Conservation (phyloP, 768 basidiomycete species). For the Royoungia palumana region DNA sequence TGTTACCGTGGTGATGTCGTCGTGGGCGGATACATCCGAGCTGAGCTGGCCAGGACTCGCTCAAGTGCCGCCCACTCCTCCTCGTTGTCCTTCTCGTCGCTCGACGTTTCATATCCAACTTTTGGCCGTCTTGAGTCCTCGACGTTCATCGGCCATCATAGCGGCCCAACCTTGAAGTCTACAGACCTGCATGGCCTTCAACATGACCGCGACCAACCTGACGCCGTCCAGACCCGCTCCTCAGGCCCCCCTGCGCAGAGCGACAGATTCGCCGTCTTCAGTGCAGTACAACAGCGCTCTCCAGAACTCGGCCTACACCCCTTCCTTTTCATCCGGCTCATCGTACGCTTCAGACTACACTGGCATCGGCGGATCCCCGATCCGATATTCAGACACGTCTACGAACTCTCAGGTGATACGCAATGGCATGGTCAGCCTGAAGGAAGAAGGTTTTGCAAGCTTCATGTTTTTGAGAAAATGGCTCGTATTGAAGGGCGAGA, state of each 20-base stretch:
- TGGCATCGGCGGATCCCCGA: slow-evolving; percentile 80
- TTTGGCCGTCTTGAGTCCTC: no score
- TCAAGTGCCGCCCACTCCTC: not conserved
- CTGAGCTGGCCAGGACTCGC: slow-evolving; percentile 4
- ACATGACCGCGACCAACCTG: slow-evolving; percentile 53
- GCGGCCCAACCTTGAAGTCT: slow-evolving; percentile 2
- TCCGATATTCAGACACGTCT: slow-evolving; percentile 41
- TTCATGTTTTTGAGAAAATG: slow-evolving; percentile 92
- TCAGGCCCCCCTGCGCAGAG: slow-evolving; percentile 56
- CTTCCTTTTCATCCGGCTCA: slow-evolving; percentile 56
- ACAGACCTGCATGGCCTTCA: slow-evolving; percentile 42
- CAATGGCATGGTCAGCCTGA: slow-evolving; percentile 75
- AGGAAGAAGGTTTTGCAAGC: slow-evolving; percentile 91
- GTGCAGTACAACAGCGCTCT: slow-evolving; percentile 39
- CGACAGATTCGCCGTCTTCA: slow-evolving; percentile 34
- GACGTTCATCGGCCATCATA: slow-evolving; percentile 8
- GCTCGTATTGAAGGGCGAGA: slow-evolving; percentile 79
- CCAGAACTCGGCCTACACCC: slow-evolving; percentile 54
- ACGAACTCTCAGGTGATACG: slow-evolving; percentile 51
- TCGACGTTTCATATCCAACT: not conserved
- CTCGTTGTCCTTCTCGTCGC: not conserved
- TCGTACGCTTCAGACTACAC: slow-evolving; percentile 67
- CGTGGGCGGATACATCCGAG: slow-evolving; percentile 30
- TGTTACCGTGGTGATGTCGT: slow-evolving; percentile 31
- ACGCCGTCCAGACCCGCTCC: slow-evolving; percentile 80